phyloP scores from a whole-genome alignment of 305 asterid species.

The Solanum chacoense region DNA sequence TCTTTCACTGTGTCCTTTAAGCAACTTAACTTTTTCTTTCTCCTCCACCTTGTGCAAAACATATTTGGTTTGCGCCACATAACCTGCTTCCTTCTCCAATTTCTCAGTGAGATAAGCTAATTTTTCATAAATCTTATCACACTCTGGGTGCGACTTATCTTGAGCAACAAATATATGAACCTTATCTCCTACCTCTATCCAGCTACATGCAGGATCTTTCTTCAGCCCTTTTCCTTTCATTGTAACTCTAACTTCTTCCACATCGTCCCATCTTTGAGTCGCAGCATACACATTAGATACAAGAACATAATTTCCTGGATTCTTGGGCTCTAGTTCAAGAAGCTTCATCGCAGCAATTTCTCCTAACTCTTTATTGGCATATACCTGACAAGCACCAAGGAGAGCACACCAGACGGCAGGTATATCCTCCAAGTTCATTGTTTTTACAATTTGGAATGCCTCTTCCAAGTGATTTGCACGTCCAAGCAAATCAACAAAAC shows the following conservation, averaged over 20 bases:
- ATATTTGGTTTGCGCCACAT: slow-evolving; percentile 50
- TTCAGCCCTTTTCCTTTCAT: slow-evolving; percentile 68
- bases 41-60: slow-evolving; percentile 62
- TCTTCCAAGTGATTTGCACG: slow-evolving; percentile 70
- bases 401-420: slow-evolving; percentile 71
- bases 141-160: slow-evolving; percentile 62
- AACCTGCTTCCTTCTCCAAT: slow-evolving; percentile 49
- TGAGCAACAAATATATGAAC: slow-evolving; percentile 56
- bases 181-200: slow-evolving; percentile 58
- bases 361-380: slow-evolving; percentile 55
- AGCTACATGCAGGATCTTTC: slow-evolving; percentile 91
- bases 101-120: slow-evolving; percentile 39
- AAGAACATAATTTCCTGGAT: slow-evolving; percentile 76
- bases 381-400: slow-evolving; percentile 60
- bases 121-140: slow-evolving; percentile 38
- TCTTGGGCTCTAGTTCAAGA: slow-evolving; percentile 60
- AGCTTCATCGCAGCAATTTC: slow-evolving; percentile 68
- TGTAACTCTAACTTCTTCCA: slow-evolving; percentile 42
- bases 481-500: slow-evolving; percentile 78
- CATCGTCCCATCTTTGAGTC: slow-evolving; percentile 65
- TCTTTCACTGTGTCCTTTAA: slow-evolving; percentile 68
- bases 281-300: slow-evolving; percentile 62
- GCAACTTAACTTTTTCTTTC: slow-evolving; percentile 46
- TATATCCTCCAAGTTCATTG: slow-evolving; percentile 52
- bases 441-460: slow-evolving; percentile 40